Conservation (phyloP, 495 filamentous ascomycete genomes). For the Xylaria longipes region DNA sequence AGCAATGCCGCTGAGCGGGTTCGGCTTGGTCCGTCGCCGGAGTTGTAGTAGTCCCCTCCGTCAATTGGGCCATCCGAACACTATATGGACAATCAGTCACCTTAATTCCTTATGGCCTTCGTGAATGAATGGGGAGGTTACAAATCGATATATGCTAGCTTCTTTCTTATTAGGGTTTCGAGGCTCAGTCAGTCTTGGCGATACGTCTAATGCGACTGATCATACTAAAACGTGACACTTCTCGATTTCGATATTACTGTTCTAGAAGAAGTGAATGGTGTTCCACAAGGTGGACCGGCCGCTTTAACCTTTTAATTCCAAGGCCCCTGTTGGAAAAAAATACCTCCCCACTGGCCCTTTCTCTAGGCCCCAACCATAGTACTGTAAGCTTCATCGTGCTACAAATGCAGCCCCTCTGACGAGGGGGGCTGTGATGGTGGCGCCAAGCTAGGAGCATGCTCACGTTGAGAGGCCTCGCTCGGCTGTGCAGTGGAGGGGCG, state of each 20-base stretch:
- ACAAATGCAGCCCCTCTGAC: neutral
- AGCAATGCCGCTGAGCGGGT: slow-evolving; percentile 38
- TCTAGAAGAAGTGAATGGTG: neutral
- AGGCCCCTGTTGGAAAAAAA: too few relatives aligned
- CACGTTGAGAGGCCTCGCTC: neutral
- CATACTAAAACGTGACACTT: neutral
- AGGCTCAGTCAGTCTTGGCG: neutral
- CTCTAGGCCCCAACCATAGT: too few relatives aligned
- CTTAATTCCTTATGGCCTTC: neutral
- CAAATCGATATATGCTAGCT: neutral
- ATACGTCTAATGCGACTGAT: neutral
- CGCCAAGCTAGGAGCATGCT: slow-evolving; percentile 4
- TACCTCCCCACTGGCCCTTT: too few relatives aligned
- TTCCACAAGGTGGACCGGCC: neutral
- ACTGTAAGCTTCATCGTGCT: neutral
- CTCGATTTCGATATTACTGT: neutral
- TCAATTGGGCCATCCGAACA: neutral
- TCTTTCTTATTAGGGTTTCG: neutral
- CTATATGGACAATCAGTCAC: neutral
- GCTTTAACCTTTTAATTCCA: slow-evolving; percentile 8
- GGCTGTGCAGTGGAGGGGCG: slow-evolving; percentile 17
- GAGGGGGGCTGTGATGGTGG: slow-evolving; percentile 11
- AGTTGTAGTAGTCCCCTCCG: neutral
- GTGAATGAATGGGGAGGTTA: neutral
- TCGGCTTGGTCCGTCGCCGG: neutral